A percentile compares a stretch with the other conserved stretches of the same genome.
Evolutionary conservation across 768 basidiomycete genomes (phyloP).

Genomic region (Boletus speciosus): DNA sequence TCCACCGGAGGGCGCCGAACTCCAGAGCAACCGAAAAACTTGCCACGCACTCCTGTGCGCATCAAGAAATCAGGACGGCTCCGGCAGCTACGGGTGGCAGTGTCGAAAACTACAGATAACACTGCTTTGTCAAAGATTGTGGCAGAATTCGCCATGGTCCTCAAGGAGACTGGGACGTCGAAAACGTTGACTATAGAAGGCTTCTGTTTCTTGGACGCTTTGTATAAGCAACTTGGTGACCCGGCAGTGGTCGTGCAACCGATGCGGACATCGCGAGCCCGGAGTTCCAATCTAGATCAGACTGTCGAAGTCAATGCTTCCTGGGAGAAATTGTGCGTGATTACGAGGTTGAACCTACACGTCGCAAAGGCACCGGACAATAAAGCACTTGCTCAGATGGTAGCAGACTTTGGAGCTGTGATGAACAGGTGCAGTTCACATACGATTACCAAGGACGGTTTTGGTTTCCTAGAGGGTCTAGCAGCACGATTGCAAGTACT

Average conservation of each 20-base stretch:
- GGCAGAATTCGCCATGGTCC: slow-evolving; percentile 55
- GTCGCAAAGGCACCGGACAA: slow-evolving; percentile 51
- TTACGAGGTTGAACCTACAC: slow-evolving; percentile 54
- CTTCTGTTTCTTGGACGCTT: slow-evolving; percentile 62
- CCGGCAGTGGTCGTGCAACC: slow-evolving; percentile 58
- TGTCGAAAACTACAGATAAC: slow-evolving; percentile 52
- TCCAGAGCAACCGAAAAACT: slow-evolving; percentile 13
- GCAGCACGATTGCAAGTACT: slow-evolving; percentile 46
- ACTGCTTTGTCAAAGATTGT: slow-evolving; percentile 50
- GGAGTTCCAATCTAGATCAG: slow-evolving; percentile 40
- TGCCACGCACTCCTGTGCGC: slow-evolving; percentile 31
- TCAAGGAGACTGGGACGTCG: slow-evolving; percentile 61
- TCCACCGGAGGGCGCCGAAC: slow-evolving; percentile 33
- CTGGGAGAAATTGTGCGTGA: slow-evolving; percentile 55
- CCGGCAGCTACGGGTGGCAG: slow-evolving; percentile 41
- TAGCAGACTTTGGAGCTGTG: slow-evolving; percentile 66
- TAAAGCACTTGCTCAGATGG: slow-evolving; percentile 57
- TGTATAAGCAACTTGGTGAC: slow-evolving; percentile 69
- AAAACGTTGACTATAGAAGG: slow-evolving; percentile 67
- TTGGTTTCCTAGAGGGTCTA: slow-evolving; percentile 63
- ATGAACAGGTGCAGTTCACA: slow-evolving; percentile 66
- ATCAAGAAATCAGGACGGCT: slow-evolving; percentile 48
- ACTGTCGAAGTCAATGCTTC: slow-evolving; percentile 41
- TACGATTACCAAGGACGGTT: slow-evolving; percentile 75
- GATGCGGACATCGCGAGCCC: slow-evolving; percentile 43